Evolutionary conservation across 2,329 filamentous ascomycete species (phyloP).

Genomic region (Leptographium lundbergii): DNA sequence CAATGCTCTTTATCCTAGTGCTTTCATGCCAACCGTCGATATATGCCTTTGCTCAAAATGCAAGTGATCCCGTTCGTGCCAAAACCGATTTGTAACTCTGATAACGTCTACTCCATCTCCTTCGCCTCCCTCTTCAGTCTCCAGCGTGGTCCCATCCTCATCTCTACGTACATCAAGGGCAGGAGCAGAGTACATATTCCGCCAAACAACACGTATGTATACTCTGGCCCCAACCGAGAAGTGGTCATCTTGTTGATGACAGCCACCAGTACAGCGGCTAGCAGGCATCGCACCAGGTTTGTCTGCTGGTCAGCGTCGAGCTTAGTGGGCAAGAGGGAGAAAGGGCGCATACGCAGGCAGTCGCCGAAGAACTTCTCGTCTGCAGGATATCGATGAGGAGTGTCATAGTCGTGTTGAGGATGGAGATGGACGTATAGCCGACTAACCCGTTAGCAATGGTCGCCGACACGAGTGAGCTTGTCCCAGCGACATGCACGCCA

Average conservation of each 20-base stretch:
- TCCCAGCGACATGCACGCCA: not conserved
- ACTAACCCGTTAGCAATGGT: conserved; percentile 5
- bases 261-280: not conserved
- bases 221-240: not conserved
- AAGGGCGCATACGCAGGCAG: conserved; percentile 12
- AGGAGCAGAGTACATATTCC: not conserved
- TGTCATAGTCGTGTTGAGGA: conserved; percentile 20
- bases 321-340: not conserved
- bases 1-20: not conserved
- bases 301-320: not conserved
- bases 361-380: conserved; percentile 17
- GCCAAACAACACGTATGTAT: not conserved
- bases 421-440: conserved; percentile 18
- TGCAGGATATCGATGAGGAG: conserved; percentile 20
- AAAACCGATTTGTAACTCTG: no score
- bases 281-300: not conserved
- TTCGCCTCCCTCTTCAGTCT: not conserved
- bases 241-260: not conserved
- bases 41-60: not conserved
- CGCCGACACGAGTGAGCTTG: no score
- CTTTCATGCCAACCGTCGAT: not conserved
- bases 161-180: not conserved
- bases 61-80: not conserved
- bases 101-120: not conserved
- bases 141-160: not conserved